phyloP scores from a whole-genome alignment of 2,329 filamentous ascomycete species.

The Dactylellina cionopaga region DNA sequence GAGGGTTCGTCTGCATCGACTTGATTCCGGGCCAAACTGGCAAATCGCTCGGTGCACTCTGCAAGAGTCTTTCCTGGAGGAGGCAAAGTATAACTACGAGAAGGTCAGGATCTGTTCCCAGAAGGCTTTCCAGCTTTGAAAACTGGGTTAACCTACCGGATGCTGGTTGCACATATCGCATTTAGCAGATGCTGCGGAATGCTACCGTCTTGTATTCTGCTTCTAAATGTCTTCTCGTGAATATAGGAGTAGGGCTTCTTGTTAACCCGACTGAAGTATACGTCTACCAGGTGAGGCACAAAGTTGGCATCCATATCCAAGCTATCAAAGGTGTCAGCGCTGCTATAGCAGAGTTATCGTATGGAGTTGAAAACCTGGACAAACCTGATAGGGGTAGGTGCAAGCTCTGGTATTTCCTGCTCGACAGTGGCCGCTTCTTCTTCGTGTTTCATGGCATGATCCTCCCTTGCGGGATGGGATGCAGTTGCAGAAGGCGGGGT shows the following conservation, averaged over 20 bases:
- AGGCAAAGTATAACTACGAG: conserved; percentile 38
- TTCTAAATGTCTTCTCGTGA: conserved; percentile 78
- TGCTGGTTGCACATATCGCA: conserved; percentile 71
- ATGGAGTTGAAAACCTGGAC: not conserved
- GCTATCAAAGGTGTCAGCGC: conserved; percentile 17
- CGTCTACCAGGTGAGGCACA: conserved; percentile 67
- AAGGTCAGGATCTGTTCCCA: conserved; percentile 8
- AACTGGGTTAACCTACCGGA: conserved; percentile 64
- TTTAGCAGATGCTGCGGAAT: conserved; percentile 68
- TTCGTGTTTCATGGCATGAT: conserved; percentile 24
- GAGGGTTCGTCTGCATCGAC: conserved; percentile 84
- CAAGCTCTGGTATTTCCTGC: conserved; percentile 61
- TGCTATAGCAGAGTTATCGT: not conserved
- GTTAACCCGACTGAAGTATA: conserved; percentile 81
- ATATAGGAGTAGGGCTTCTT: conserved; percentile 84
- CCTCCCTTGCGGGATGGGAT: conserved; percentile 31
- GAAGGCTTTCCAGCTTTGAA: conserved; percentile 63
- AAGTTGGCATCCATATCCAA: conserved; percentile 50
- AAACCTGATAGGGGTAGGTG: conserved; percentile 53
- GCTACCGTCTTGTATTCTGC: conserved; percentile 75
- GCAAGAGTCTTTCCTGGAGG: conserved; percentile 68
- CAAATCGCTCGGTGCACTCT: conserved; percentile 76
- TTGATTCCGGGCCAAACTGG: conserved; percentile 73
- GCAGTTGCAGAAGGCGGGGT: conserved; percentile 45
- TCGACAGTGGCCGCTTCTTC: conserved; percentile 52